Base-by-base conservation (phyloP, 345 rosid genomes). In the Bruguiera gymnorhiza region DNA sequence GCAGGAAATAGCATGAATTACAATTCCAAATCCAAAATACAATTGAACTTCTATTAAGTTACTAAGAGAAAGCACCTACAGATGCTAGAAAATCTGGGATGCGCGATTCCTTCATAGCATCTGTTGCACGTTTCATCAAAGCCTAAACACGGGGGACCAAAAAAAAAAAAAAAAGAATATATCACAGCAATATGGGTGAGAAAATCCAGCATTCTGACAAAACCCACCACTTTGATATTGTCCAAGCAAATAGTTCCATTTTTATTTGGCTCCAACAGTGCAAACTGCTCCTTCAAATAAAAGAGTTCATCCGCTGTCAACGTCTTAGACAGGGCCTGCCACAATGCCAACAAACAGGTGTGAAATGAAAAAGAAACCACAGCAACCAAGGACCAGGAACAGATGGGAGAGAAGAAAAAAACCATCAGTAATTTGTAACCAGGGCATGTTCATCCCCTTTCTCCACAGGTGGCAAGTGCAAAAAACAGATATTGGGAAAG, bases 71-170 rank as follows among this genome's bases (percentile, higher is more conserved):
- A 73, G 23, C 50, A 69, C 88, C 30, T 84, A 95, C 99, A 3
- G 90, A 90, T 78, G 88, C 83, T 70, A 95, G 81, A 81, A 89
- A 87, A 71, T 95, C 97, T n/a, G 87, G 88, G 62, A 95, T 83
- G 46, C 91, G 87, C 0, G 98, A 92, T 39, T 92, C 98, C 80
- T 88, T 95, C 92, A 90, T 92, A 36, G 97, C 97, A 58, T 95
- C 98, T 54, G 97, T 92, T 66, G 91, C 88, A 80, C 79, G 72
- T 81, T 85, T 92, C 96, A 79, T 82, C 87, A 95, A 74, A 67
- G 96, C 96, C 99, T 95, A 71, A 81, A 59, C 73, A 78, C 65
- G 57, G 37, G n/a, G 50, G 69, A 37, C 56, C 36, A 54, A 27
- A 27, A 27, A 1, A 1, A 27, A 27, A 4, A 9, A 0, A 23